Evolutionary conservation across 164 flowering plant genomes (phyloP).

Genomic region (Magnolia officinalis): DNA sequence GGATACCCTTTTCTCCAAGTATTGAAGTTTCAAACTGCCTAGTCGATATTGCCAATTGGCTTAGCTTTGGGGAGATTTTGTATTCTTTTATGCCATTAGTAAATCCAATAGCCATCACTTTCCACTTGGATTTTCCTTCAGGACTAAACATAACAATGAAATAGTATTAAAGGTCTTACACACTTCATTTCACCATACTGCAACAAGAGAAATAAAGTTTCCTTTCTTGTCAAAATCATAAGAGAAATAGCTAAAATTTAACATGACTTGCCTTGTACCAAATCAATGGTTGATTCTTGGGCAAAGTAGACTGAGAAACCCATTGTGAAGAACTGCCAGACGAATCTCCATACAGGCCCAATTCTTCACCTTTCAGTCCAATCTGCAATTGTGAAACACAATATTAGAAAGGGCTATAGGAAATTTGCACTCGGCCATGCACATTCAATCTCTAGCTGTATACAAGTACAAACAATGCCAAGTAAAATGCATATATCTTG

Average conservation of each 20-base stretch:
- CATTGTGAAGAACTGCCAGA: slow-evolving; percentile 67
- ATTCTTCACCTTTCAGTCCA: slow-evolving; percentile 86
- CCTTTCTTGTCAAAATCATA: not conserved
- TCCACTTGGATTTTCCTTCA: too few species aligned
- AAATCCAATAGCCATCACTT: too few species aligned
- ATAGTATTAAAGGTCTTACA: not conserved
- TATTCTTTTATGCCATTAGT: too few species aligned
- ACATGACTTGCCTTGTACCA: slow-evolving; percentile 82
- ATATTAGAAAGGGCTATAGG: slow-evolving; percentile 1
- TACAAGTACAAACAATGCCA: not conserved
- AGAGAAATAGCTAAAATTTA: not conserved
- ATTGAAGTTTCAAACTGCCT: too few species aligned
- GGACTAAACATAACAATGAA: too few species aligned
- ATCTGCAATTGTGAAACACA: slow-evolving; percentile 37
- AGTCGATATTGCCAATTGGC: too few species aligned
- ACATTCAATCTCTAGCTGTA: not conserved
- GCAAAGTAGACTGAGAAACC: slow-evolving; percentile 54
- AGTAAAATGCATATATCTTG: not conserved
- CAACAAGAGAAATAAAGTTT: not conserved
- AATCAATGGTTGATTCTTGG: slow-evolving; percentile 64
- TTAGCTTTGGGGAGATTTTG: too few species aligned
- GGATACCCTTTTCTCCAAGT: too few species aligned
- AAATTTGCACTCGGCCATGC: not conserved
- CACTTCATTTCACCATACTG: not conserved
- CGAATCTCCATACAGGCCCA: slow-evolving; percentile 36